Conservation (phyloP, 1,284 basidiomycete species). For the Lentinus polychrous region DNA sequence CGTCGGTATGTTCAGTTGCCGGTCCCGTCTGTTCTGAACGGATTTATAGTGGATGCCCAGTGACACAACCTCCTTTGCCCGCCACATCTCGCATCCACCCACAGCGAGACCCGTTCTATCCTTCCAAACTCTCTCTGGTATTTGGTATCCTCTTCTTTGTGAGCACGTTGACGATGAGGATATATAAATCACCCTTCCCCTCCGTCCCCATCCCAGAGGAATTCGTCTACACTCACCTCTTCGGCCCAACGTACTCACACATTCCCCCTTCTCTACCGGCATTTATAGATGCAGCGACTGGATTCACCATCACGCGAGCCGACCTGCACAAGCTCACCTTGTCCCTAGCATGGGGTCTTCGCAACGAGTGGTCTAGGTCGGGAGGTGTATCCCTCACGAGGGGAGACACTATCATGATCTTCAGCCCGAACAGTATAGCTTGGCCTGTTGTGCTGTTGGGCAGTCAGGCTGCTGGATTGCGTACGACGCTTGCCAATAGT, state of each 20-base stretch:
- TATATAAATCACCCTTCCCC: conserved; percentile 23
- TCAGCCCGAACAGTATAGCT: conserved; percentile 37
- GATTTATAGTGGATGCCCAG: too few species aligned
- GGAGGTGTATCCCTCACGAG: conserved; percentile 19
- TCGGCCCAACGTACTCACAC: conserved; percentile 13
- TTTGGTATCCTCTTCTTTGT: background rate
- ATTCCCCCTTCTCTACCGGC: conserved; percentile 30
- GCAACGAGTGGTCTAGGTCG: conserved; percentile 25
- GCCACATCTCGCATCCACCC: too few species aligned
- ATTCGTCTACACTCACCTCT: conserved; percentile 24
- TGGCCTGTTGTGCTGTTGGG: conserved; percentile 38
- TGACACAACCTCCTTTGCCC: too few species aligned
- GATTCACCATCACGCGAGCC: conserved; percentile 47
- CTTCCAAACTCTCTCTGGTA: background rate
- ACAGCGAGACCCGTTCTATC: background rate
- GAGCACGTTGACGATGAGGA: conserved; percentile 12
- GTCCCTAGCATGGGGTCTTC: conserved; percentile 49
- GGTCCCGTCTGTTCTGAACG: too few species aligned
- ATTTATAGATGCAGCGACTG: conserved; percentile 63
- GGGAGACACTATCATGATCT: conserved; percentile 35
- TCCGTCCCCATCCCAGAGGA: conserved; percentile 18
- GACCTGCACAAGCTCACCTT: conserved; percentile 50
- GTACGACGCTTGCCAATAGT: conserved; percentile 29
- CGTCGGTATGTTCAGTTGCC: too few species aligned
- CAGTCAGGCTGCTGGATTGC: conserved; percentile 26